Evolutionary conservation across 768 basidiomycete species (phyloP).

Genomic region (Exidia glandulosa): DNA sequence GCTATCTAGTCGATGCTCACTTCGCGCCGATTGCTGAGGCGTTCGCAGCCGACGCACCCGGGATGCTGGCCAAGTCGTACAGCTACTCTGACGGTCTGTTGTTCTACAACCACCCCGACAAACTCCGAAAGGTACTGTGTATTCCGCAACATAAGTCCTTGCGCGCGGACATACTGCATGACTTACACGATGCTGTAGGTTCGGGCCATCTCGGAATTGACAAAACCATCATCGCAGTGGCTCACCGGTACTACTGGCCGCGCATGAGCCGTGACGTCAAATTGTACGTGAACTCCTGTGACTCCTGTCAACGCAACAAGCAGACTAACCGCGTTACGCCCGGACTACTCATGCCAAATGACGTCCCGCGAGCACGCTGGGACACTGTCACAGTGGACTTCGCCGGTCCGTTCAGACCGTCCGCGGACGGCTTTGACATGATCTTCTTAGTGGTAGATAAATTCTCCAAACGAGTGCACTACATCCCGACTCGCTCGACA

Average conservation of each 20-base stretch:
- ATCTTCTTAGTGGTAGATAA: neutral
- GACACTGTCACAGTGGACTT: neutral
- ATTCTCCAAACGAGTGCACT: neutral
- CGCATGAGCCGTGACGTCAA: conserved; percentile 21
- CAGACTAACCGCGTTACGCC: neutral
- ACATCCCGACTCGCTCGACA: neutral
- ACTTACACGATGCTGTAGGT: conserved; percentile 5
- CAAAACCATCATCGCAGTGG: conserved; percentile 11
- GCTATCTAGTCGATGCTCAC: too few relatives aligned
- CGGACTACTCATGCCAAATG: neutral
- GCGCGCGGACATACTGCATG: neutral
- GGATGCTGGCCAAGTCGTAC: too few relatives aligned
- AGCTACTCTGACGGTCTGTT: neutral
- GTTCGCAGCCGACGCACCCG: too few relatives aligned
- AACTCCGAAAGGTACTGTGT: neutral
- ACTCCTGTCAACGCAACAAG: conserved; percentile 25
- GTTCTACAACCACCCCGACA: neutral
- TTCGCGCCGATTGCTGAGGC: too few relatives aligned
- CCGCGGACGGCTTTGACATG: neutral
- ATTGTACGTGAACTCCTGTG: conserved; percentile 22
- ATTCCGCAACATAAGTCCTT: neutral
- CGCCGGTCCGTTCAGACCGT: neutral
- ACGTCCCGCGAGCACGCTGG: neutral
- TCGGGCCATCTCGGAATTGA: conserved; percentile 12
- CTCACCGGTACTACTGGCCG: conserved; percentile 11